Conservation (phyloP, 768 basidiomycete species). For the Inosperma sp. region DNA sequence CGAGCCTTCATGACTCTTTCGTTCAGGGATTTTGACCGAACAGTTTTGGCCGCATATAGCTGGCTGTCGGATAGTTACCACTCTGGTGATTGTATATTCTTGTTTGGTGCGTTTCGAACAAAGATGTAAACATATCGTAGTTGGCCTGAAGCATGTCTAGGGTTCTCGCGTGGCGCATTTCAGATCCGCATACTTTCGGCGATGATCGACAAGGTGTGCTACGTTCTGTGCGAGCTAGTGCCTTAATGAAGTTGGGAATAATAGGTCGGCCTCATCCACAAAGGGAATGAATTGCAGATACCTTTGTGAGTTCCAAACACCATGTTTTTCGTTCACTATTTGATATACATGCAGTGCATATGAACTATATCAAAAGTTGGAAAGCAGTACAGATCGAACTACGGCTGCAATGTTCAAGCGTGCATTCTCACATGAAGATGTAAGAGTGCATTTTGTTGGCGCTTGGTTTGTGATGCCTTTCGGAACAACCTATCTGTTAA, state of each 20-base stretch:
- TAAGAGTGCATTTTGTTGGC: conserved; percentile 36
- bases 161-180: conserved; percentile 46
- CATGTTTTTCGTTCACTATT: background rate
- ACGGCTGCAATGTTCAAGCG: conserved; percentile 24
- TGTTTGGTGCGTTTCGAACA: conserved; percentile 24
- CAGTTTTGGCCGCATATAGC: conserved; percentile 21
- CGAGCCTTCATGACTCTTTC: background rate
- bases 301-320: conserved; percentile 5
- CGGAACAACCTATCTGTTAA: background rate
- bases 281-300: conserved; percentile 31
- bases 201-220: conserved; percentile 37
- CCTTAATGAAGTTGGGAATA: background rate
- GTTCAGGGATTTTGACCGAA: conserved; percentile 25
- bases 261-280: conserved; percentile 39
- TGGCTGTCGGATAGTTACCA: conserved; percentile 27
- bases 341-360: conserved; percentile 7
- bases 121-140: background rate
- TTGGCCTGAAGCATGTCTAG: conserved; percentile 17
- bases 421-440: conserved; percentile 30
- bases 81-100: conserved; percentile 21
- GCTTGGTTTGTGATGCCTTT: background rate
- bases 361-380: conserved; percentile 6
- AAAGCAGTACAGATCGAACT: background rate
- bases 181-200: conserved; percentile 40
- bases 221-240: background rate